A percentile compares a stretch with the other conserved stretches of the same genome.
Conservation (phyloP, 2,329 filamentous ascomycete species). For the Fusarium buharicum region DNA sequence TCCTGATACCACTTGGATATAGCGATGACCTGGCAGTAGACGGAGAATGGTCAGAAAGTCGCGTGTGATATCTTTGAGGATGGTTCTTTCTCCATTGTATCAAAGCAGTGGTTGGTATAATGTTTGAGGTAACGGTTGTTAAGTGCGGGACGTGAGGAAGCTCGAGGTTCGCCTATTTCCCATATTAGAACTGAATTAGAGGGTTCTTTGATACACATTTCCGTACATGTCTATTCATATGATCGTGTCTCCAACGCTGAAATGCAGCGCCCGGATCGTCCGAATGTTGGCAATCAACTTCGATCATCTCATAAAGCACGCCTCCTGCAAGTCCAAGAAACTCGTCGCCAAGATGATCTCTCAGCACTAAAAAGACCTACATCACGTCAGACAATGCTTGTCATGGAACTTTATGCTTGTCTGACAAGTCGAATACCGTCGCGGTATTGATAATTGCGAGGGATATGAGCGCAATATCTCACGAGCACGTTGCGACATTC, state of each 20-base stretch:
- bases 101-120: slow-evolving; percentile 54
- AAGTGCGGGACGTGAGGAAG: slow-evolving; percentile 60
- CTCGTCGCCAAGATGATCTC: slow-evolving; percentile 58
- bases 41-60: slow-evolving; percentile 53
- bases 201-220: background rate
- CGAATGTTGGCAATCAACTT: slow-evolving; percentile 57
- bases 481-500: slow-evolving; percentile 60
- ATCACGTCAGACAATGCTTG: background rate
- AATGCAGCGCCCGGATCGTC: slow-evolving; percentile 59
- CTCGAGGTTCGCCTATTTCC: slow-evolving; percentile 54
- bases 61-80: slow-evolving; percentile 52
- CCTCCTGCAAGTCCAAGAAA: slow-evolving; percentile 57
- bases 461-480: slow-evolving; percentile 56
- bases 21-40: slow-evolving; percentile 10
- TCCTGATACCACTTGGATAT: slow-evolving; percentile 47
- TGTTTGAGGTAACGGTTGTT: slow-evolving; percentile 56
- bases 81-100: slow-evolving; percentile 52
- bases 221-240: slow-evolving; percentile 56
- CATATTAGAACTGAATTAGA: slow-evolving; percentile 12
- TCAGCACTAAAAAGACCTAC: slow-evolving; percentile 55
- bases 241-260: slow-evolving; percentile 58
- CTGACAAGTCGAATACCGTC: slow-evolving; percentile 57
- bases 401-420: background rate
- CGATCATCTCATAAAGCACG: slow-evolving; percentile 59
- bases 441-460: slow-evolving; percentile 58